Base-by-base conservation (phyloP, 208 protist genomes). In the Histomonas meleagridis region DNA sequence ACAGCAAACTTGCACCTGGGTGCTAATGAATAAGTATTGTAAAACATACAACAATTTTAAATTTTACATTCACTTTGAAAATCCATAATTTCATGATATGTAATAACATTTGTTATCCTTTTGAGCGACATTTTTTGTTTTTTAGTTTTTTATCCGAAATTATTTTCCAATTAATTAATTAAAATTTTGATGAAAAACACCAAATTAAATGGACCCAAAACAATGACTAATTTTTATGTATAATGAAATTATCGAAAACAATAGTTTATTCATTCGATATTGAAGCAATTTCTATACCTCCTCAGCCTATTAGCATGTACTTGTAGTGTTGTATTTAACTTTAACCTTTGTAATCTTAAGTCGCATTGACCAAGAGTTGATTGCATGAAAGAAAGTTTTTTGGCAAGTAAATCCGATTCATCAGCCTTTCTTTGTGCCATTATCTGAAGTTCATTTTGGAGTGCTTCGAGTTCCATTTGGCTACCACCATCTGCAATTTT, bases 381-480 rank as follows among this genome's bases (percentile, higher is more conserved):
- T 46, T 86, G 76, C 76, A 86, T 86, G 9, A 86, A 55, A 55
- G 76, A 51, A 14, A 51, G 76, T 38, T 86, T 86, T 46, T 46
- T 86, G 14, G 76, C 76, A 5, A 86, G 46, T 16, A 86, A 38
- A 35, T 86, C 76, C 14, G 40, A 43, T 55, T 86, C 76, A 51
- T 43, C n/a, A n/a, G 76, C 76, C 46, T 86, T 86, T 35, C 76
- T 86, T 86, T 43, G 21, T 2, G 76, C 76, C 76, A 86, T 86
- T 55, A 46, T 53, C 16, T 9, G 23, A 0, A 86, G 26, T 46
- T 86, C 40, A 10, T 28, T 51, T 86, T 23, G 43, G 0, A 86
- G 26, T 51, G 32, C 76, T 55, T 51, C n/a, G 16, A 86, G 14
- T 55, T 86, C 76, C 46, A 55, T 55, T 18, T 51, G 14, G 16